These are phyloP conservation scores for Lizonia empirigonia DNA, from an alignment of 2,329 filamentous ascomycete genomes.

Conservation along the genomic window DNA sequence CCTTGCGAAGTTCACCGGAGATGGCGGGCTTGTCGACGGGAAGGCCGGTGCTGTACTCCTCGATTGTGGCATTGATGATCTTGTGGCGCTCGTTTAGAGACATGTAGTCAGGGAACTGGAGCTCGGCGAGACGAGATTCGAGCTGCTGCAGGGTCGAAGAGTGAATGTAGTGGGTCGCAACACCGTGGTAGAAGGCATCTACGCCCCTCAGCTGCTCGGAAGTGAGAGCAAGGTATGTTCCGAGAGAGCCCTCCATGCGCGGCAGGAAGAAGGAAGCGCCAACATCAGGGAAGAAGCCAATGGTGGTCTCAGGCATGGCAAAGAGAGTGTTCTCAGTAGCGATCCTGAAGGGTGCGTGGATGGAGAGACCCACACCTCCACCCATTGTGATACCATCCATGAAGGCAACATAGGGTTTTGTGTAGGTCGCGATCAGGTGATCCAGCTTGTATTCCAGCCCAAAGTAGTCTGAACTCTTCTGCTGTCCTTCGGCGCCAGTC, in stretches of 20 bases:
- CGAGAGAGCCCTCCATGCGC: conserved; percentile 81
- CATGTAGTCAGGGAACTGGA: conserved; percentile 83
- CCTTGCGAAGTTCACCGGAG: conserved; percentile 71
- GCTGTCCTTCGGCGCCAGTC: conserved; percentile 70
- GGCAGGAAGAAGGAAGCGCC: conserved; percentile 96
- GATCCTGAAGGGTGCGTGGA: conserved; percentile 95
- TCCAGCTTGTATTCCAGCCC: conserved; percentile 94
- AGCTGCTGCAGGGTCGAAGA: conserved; percentile 82
- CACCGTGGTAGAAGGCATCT: conserved; percentile 85
- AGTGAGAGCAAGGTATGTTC: conserved; percentile 92
- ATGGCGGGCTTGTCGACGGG: conserved; percentile 64
- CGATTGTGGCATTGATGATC: conserved; percentile 84
- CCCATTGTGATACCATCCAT: conserved; percentile 99
- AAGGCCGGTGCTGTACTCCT: conserved; percentile 87
- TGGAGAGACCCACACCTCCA: conserved; percentile 89
- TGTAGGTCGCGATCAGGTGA: conserved; percentile 91
- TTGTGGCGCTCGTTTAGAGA: conserved; percentile 65
- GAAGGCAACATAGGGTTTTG: conserved; percentile 90
- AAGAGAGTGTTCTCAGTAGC: conserved; percentile 95
- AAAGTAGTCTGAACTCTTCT: conserved; percentile 83
- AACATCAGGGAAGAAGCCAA: conserved; percentile 98
- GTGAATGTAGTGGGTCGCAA: conserved; percentile 96
- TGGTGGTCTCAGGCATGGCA: conserved; percentile 98
- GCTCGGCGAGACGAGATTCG: conserved; percentile 83
- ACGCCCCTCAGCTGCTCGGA: conserved; percentile 81